phyloP scores from a whole-genome alignment of 2,329 filamentous ascomycete genomes.

The Endothia cerciana region DNA sequence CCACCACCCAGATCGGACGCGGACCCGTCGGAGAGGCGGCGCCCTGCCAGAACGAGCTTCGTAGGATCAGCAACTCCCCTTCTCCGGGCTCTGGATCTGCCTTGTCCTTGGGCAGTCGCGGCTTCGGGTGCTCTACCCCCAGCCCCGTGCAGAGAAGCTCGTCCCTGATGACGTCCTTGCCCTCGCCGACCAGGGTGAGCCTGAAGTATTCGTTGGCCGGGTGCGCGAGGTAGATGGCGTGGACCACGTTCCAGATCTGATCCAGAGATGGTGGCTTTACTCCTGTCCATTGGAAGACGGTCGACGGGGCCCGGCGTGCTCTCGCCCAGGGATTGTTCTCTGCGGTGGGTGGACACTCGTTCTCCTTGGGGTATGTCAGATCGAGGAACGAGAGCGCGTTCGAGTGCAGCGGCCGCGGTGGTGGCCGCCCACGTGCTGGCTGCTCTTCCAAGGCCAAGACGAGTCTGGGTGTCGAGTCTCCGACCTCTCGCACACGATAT shows the following conservation, averaged over 20 bases:
- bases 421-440: slow-evolving; percentile 37
- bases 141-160: slow-evolving; percentile 23
- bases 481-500: slow-evolving; percentile 42
- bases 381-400: slow-evolving; percentile 43
- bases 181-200: slow-evolving; percentile 43
- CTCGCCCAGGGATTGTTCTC: slow-evolving; percentile 47
- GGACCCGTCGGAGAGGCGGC: slow-evolving; percentile 39
- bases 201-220: slow-evolving; percentile 50
- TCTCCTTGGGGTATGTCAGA: slow-evolving; percentile 34
- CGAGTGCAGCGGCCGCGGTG: slow-evolving; percentile 44
- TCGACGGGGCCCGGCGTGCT: slow-evolving; percentile 46
- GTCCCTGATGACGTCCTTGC: slow-evolving; percentile 39
- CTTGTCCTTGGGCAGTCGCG: slow-evolving; percentile 37
- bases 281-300: slow-evolving; percentile 45
- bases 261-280: slow-evolving; percentile 43
- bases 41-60: slow-evolving; percentile 41
- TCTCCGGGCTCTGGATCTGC: not conserved
- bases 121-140: slow-evolving; percentile 39
- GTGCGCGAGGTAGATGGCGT: slow-evolving; percentile 48
- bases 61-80: slow-evolving; percentile 51
- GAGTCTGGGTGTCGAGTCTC: slow-evolving; percentile 33
- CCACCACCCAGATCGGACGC: slow-evolving; percentile 44
- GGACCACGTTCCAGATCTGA: slow-evolving; percentile 51
- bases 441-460: slow-evolving; percentile 42
- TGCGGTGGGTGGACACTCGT: slow-evolving; percentile 34